phyloP scores from a whole-genome alignment of 2,329 filamentous ascomycete species.

The Calonectria pauciramosa region DNA sequence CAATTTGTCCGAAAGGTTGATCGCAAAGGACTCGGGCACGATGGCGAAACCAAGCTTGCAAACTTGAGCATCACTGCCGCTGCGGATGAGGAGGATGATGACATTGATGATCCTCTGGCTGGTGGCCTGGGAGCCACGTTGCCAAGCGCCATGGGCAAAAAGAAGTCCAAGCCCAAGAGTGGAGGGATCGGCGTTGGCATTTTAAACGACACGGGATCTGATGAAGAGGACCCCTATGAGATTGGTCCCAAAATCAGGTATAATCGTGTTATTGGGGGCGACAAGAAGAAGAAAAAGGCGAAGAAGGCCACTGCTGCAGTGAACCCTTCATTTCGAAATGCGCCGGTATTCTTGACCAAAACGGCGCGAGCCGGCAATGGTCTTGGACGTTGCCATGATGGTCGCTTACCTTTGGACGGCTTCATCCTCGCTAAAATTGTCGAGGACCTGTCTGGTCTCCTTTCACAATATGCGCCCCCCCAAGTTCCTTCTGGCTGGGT shows the following conservation, averaged over 20 bases:
- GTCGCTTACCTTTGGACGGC: conserved; percentile 82
- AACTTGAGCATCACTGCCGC: conserved; percentile 46
- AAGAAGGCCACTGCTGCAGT: conserved; percentile 61
- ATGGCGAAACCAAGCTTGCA: conserved; percentile 68
- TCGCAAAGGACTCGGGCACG: conserved; percentile 78
- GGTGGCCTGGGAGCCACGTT: conserved; percentile 27
- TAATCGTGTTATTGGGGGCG: conserved; percentile 83
- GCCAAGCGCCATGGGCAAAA: conserved; percentile 51
- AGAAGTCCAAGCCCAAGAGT: conserved; percentile 65
- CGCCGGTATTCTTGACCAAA: conserved; percentile 83
- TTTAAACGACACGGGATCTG: conserved; percentile 92
- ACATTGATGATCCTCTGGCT: conserved; percentile 58
- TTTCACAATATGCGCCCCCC: conserved; percentile 71
- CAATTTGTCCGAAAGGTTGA: conserved; percentile 75
- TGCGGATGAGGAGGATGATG: conserved; percentile 55
- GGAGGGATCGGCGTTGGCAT: conserved; percentile 89
- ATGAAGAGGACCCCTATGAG: conserved; percentile 95
- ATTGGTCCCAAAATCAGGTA: conserved; percentile 93
- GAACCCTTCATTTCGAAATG: conserved; percentile 75
- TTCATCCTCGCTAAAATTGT: conserved; percentile 78
- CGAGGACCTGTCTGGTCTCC: conserved; percentile 50
- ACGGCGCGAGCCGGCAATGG: conserved; percentile 46
- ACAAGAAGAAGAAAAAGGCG: conserved; percentile 85
- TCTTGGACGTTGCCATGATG: conserved; percentile 82
- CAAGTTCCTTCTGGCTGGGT: conserved; percentile 81